Base-by-base conservation (phyloP, 768 basidiomycete genomes). In the Tulasnella calospora region DNA sequence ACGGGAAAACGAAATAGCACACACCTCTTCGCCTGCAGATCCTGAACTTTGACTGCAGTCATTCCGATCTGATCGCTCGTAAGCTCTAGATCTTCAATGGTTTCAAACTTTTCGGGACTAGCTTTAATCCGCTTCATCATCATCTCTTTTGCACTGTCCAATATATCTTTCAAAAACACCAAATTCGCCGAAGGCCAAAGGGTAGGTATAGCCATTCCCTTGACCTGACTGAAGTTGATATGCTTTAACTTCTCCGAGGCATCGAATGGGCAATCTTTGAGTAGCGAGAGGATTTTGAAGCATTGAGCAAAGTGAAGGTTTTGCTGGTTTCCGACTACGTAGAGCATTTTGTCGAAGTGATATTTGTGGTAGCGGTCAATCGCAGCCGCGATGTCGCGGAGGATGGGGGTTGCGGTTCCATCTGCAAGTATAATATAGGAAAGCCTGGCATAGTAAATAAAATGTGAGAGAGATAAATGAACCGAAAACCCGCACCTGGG, bases 21-120 rank as follows among this genome's bases (percentile, higher is more conserved):
- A 79, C 74, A 85, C 85, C 84, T 80, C 82, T 83, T 85, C 51
- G 83, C 85, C 21, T 82, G 80, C 83, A 85, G 83, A 78, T 85
- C 85, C 82, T 87, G 86, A 71, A 87, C 86, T 84, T 87, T 87
- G 77, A 87, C 86, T 0, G 86, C 86, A 51, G 85, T 85, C 78
- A 85, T 84, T 36, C 86, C 86, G 77, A 87, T 83, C 76, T 85
- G 82, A 79, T 85, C 85, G 78, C 81, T 82, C 38, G 86, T 86
- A 67, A 76, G 80, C 79, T 85, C 83, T n/a, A 86, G 86, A 80
- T 87, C 83, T 77, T 86, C 86, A 57, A 87, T 83, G 79, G 84
- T 83, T 35, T 81, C 82, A 80, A 86, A 86, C 83, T 86, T 87
- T 33, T 81, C 85, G 82, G 85, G 86, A 82, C 86, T 87, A 79